Base-by-base conservation (phyloP, 1,139 yeast genomes). In the Pichia sp. region DNA sequence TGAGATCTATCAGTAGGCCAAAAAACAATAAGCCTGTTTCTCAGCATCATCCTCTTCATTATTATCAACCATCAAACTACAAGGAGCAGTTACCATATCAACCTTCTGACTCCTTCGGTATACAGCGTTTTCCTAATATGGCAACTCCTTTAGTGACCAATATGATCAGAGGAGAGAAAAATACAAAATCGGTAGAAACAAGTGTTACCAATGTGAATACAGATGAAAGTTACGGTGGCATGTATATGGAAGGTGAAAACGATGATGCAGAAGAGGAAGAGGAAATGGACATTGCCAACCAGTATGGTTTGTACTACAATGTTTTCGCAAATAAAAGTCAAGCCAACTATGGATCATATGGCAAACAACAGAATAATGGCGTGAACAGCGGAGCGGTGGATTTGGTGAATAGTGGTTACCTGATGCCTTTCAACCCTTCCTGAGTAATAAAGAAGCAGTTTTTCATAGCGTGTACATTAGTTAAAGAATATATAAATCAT, bases 1-100 rank as follows among this genome's bases (percentile, higher is more conserved):
- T 85, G 79, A 74, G 86, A 55, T 76, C 82, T 34, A 67, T 84
- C 34, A 70, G 78, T 4, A 73, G 70, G 63, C 73, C 65, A 36
- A 61, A 64, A 47, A 51, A 38, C 10, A 55, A 46, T 23, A 65
- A 57, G 47, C 73, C 81, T 1, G 79, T 77, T 0, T 75, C 81
- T 0, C 79, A 75, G 50, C 81, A 77, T 57, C 82, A 78, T 61
- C 82, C 81, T 0, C 63, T 75, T 34, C 81, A 76, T 59, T 70
- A 74, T 58, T 57, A 62, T 43, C 67, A 64, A 40, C 63, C 66
- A 6, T 61, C 67, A 10, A 57, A 55, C 11, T 57, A 52, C 45
- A 57, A 59, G 44, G 56, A 56, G 16, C 59, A 58, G 29, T 44
- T 51, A 3, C 62, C 62, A 10, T 59, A 59, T 48, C 61, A 59